Percentiles rank a stretch among this genome's conserved stretches.
Evolutionary conservation across 208 protist species (phyloP).

Genomic region (Herpetomonas samuelpessoai): DNA sequence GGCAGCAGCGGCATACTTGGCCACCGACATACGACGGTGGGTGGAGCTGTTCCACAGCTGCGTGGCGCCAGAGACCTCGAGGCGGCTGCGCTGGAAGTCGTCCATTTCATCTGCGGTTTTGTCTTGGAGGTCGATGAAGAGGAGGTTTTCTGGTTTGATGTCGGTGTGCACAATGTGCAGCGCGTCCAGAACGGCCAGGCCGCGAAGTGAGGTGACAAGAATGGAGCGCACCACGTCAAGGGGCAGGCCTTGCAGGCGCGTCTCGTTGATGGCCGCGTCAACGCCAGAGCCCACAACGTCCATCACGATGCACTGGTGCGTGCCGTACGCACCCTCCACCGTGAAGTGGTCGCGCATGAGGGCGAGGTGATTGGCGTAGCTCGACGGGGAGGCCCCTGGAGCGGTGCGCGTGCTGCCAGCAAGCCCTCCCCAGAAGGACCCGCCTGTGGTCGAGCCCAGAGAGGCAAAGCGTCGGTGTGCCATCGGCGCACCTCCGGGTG

Average conservation of each 20-base stretch:
- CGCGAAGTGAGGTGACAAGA: conserved; percentile 35
- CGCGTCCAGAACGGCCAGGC: conserved; percentile 85
- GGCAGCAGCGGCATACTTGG: conserved; percentile 7
- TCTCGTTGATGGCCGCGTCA: conserved; percentile 88
- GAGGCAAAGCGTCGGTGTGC: background rate
- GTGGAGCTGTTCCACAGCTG: conserved; percentile 25
- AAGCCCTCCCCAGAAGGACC: background rate
- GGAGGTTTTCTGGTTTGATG: conserved; percentile 93
- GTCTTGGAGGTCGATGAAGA: conserved; percentile 46
- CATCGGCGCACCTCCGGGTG: background rate
- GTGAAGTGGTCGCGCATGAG: conserved; percentile 47
- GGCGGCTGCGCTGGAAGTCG: conserved; percentile 21
- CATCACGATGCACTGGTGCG: conserved; percentile 93
- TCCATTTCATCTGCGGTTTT: conserved; percentile 29
- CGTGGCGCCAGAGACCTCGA: conserved; percentile 11
- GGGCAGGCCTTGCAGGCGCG: conserved; percentile 88
- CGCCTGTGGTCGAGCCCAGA: background rate
- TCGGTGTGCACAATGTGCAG: conserved; percentile 94
- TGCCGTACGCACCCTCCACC: conserved; percentile 49
- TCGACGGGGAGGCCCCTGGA: background rate
- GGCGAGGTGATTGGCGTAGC: conserved; percentile 15
- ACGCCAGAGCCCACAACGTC: conserved; percentile 93
- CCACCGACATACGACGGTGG: conserved; percentile 18
- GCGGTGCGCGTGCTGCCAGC: no score
- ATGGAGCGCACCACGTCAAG: conserved; percentile 74